These are phyloP conservation scores for Paraphaeosphaeria sporulosa DNA, from an alignment of 2,329 filamentous ascomycete genomes.

Conservation along the genomic window DNA sequence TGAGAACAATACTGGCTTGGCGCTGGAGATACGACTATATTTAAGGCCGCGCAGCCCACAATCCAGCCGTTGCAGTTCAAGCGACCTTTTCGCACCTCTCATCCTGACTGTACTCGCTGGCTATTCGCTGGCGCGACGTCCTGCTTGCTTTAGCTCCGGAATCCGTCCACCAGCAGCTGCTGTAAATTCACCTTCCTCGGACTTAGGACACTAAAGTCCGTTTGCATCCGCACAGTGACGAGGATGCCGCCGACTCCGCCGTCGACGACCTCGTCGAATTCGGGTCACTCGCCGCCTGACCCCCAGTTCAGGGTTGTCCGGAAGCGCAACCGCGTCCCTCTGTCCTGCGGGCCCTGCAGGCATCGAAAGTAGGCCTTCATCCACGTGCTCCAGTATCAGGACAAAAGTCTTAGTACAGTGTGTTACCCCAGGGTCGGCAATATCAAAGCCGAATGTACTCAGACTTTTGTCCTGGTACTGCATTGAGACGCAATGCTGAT, in stretches of 20 bases:
- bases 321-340: conserved; percentile 88
- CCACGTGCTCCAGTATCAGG: neutral
- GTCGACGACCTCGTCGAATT: conserved; percentile 78
- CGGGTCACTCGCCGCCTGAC: conserved; percentile 83
- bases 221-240: conserved; percentile 17
- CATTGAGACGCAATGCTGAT: conserved; percentile 24
- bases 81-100: conserved; percentile 25
- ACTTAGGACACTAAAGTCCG: conserved; percentile 35
- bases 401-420: no score
- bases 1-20: conserved; percentile 19
- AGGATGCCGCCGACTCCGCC: conserved; percentile 78
- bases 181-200: conserved; percentile 22
- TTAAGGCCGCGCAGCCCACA: conserved; percentile 37
- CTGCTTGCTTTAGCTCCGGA: conserved; percentile 14
- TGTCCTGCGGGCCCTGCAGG: conserved; percentile 90
- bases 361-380: conserved; percentile 77
- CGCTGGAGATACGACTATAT: conserved; percentile 41
- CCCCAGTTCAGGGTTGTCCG: conserved; percentile 86
- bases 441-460: no score
- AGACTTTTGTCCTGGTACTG: no score
- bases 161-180: conserved; percentile 7
- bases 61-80: conserved; percentile 18
- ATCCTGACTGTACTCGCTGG: conserved; percentile 13
- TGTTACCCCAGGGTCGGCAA: neutral
- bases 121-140: conserved; percentile 14